phyloP scores from a whole-genome alignment of 2,329 filamentous ascomycete species.

The Knufia fluminis region DNA sequence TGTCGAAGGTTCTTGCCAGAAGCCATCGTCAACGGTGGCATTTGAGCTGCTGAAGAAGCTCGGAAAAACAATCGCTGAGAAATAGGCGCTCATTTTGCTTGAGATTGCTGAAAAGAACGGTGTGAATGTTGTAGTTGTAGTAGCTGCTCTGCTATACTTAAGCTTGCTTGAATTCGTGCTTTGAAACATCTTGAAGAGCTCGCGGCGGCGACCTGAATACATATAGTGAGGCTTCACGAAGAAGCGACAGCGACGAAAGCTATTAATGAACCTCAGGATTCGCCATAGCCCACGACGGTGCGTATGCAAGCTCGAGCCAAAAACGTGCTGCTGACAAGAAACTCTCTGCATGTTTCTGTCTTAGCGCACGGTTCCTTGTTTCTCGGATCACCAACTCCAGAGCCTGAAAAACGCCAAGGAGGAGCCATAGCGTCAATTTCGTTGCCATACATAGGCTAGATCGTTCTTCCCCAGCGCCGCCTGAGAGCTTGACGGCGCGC shows the following conservation, averaged over 20 bases:
- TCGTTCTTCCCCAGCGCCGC: not conserved
- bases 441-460: not conserved
- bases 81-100: not conserved
- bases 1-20: slow-evolving; percentile 20
- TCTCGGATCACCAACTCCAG: not conserved
- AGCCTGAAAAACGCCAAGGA: not conserved
- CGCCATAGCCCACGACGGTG: not conserved
- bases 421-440: not conserved
- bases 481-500: too few relatives aligned
- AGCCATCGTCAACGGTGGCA: slow-evolving; percentile 13
- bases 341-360: not conserved
- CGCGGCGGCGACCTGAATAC: not conserved
- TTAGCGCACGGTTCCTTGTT: not conserved
- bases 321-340: not conserved
- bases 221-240: not conserved
- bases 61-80: not conserved
- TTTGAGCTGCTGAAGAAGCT: not conserved
- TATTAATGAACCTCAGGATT: not conserved
- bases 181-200: not conserved
- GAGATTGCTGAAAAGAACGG: not conserved
- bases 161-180: not conserved
- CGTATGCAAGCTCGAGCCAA: not conserved
- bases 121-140: not conserved
- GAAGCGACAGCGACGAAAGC: too few relatives aligned
- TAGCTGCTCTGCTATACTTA: not conserved